Evolutionary conservation across 73 alveolate genomes (phyloP).

Genomic region (Tetrahymena malaccensis): DNA sequence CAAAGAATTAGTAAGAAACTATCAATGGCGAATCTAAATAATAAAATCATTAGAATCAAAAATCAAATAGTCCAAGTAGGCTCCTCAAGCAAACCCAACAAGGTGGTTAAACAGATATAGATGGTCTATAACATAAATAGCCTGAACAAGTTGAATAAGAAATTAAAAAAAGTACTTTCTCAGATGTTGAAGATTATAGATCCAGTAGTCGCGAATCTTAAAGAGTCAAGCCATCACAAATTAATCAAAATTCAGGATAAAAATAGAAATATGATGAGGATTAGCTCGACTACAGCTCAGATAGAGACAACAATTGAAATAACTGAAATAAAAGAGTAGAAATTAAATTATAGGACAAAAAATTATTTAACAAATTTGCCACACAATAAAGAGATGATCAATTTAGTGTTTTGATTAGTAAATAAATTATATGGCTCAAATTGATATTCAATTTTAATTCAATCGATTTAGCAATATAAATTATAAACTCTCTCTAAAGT

Average conservation of each 20-base stretch:
- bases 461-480: no score
- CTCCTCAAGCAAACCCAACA: no score
- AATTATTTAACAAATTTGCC: no score
- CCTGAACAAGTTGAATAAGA: background rate
- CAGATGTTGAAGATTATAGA: background rate
- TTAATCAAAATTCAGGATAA: background rate
- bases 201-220: background rate
- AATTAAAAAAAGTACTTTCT: background rate
- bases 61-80: background rate
- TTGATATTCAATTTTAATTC: no score
- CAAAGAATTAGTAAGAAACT: background rate
- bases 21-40: background rate
- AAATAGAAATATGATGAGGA: background rate
- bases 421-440: no score
- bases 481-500: no score
- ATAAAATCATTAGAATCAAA: no score
- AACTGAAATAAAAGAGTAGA: background rate
- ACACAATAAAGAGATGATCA: background rate
- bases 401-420: background rate
- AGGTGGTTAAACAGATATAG: background rate
- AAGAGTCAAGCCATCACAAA: background rate
- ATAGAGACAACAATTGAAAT: background rate
- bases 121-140: background rate
- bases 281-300: background rate
- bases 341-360: background rate